Evolutionary conservation across 2,329 filamentous ascomycete genomes (phyloP), one percentile per base, ranked within the genome.

Genomic region (Penicillium sp.): DNA sequence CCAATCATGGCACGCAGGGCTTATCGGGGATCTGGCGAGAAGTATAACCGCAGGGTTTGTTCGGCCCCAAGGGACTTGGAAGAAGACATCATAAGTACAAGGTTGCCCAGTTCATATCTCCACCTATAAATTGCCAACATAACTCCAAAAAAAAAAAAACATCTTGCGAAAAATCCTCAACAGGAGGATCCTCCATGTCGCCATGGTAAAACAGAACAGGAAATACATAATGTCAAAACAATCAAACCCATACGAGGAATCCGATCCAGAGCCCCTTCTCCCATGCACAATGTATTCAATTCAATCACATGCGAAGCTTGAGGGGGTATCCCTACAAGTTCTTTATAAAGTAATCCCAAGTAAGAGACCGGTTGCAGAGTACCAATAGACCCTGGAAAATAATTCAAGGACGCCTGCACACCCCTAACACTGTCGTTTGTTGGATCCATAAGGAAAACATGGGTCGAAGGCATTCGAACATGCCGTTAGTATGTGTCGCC

Each of bases 401-500:
- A 48, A 51, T 53, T 16, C 52, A 55, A 45, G 39, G 35, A 61
- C 47, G 48, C 37, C 56, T 56, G 26, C 53, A 54, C 57, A 54
- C 56, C 58, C 43, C 44, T 11, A 41, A 46, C 43, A 21, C 48
- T 52, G 53, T 45, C 57, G 21, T 43, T 45, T 35, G 10, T 53
- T 49, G 22, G 53, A 48, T 22, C 51, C 45, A 53, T 33, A 27
- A 37, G 13, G 27, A 48, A 5, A n/a, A 5, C 48, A 39, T 27
- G 26, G 24, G 8, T 31, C n/a, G 26, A 22, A 26, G 31, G 35
- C 13, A 52, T 10, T 33, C 43, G 37, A 21, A 11, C 24, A 58
- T 27, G 48, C 35, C 44, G 26, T 29, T 73, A 77, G 65, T 79
- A 80, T 52, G 75, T 73, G 52, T 79, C 77, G 52, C 73, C 74